Conservation (phyloP, 2,329 filamentous ascomycete genomes). For the Bisporella sp. region DNA sequence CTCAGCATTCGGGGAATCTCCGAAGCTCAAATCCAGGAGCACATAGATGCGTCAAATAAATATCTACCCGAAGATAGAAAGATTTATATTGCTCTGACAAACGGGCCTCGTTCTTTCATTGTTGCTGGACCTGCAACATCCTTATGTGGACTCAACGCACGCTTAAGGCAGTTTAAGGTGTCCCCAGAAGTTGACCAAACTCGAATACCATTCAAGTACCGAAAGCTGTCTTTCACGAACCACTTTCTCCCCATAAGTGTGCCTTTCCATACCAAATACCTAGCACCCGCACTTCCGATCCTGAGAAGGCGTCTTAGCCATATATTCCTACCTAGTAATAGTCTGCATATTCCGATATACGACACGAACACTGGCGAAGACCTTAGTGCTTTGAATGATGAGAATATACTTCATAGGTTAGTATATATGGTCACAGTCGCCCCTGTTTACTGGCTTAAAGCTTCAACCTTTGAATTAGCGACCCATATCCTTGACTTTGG, state of each 20-base stretch:
- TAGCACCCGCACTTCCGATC: slow-evolving; percentile 19
- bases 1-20: slow-evolving; percentile 73
- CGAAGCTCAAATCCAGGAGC: slow-evolving; percentile 80
- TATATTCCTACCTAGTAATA: slow-evolving; percentile 28
- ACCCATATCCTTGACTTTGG: slow-evolving; percentile 31
- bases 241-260: slow-evolving; percentile 33
- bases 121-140: slow-evolving; percentile 8
- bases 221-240: slow-evolving; percentile 23
- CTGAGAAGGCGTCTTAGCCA: slow-evolving; percentile 17
- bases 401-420: slow-evolving; percentile 13
- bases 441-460: slow-evolving; percentile 22
- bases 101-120: slow-evolving; percentile 4
- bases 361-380: slow-evolving; percentile 26
- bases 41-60: slow-evolving; percentile 90
- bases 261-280: slow-evolving; percentile 33
- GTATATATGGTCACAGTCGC: slow-evolving; percentile 23
- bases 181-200: slow-evolving; percentile 18
- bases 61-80: slow-evolving; percentile 48
- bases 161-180: slow-evolving; percentile 17
- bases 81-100: slow-evolving; percentile 6
- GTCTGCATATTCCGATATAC: slow-evolving; percentile 36
- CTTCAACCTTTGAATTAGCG: slow-evolving; percentile 18
- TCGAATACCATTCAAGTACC: slow-evolving; percentile 26
- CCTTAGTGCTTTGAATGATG: slow-evolving; percentile 13
- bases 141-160: slow-evolving; percentile 2